Percentiles rank a stretch among this genome's conserved stretches.
Conservation (phyloP, 2,329 filamentous ascomycete species). For the Colletotrichum sp. region DNA sequence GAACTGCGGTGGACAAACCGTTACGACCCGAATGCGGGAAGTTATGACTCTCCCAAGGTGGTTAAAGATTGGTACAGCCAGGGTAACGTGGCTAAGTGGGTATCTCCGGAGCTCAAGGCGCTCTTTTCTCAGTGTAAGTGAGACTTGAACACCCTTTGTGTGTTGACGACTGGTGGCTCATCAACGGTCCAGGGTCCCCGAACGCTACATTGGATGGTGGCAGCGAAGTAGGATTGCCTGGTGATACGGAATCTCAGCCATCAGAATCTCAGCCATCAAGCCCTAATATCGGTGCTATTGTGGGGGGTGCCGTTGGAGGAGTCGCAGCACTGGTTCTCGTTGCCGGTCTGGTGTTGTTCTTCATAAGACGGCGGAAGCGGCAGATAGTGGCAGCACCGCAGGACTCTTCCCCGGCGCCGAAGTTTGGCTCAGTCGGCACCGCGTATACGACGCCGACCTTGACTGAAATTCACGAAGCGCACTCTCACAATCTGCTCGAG, state of each 20-base stretch:
- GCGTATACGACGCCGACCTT: not conserved
- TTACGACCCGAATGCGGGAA: conserved; percentile 35
- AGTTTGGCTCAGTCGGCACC: not conserved
- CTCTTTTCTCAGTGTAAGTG: conserved; percentile 23
- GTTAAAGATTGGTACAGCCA: conserved; percentile 37
- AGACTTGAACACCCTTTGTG: not conserved
- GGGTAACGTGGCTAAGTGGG: conserved; percentile 31
- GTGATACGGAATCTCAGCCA: not conserved
- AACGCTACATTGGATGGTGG: not conserved
- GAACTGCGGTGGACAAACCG: conserved; percentile 35
- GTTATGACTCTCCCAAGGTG: conserved; percentile 36
- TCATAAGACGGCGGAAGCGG: conserved; percentile 35
- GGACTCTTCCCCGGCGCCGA: not conserved
- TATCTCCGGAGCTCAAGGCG: conserved; percentile 24
- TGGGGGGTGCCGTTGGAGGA: conserved; percentile 50
- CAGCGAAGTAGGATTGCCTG: not conserved
- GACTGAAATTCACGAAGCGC: not conserved
- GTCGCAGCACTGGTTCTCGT: conserved; percentile 44
- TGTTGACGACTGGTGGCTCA: not conserved
- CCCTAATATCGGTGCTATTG: conserved; percentile 42
- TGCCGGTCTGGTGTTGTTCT: conserved; percentile 40
- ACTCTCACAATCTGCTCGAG: not conserved
- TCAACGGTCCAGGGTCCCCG: accelerated
- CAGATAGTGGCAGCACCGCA: not conserved
- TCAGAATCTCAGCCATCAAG: conserved; percentile 25